Percentiles rank a stretch among this genome's conserved stretches.
phyloP scores from a whole-genome alignment of 2,329 filamentous ascomycete species.

The Xylaria sp. region DNA sequence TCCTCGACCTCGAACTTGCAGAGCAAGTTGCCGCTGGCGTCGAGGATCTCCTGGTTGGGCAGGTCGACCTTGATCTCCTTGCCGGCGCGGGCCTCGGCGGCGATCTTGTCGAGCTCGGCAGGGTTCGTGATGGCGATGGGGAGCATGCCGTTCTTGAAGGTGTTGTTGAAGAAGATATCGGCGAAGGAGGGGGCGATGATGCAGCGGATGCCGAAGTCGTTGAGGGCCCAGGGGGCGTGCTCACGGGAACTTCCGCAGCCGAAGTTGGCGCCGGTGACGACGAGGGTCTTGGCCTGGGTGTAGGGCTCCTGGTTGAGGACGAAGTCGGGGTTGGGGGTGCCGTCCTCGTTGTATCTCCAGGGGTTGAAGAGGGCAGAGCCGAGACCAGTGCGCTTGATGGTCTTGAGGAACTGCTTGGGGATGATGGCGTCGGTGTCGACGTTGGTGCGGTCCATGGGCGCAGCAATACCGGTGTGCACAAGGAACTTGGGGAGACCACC shows the following conservation, averaged over 20 bases:
- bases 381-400: constrained; percentile 94
- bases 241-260: constrained; percentile 90
- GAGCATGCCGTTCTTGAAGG: constrained; percentile 99
- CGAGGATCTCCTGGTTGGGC: constrained; percentile 74
- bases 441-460: constrained; percentile 81
- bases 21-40: constrained; percentile 66
- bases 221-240: constrained; percentile 93
- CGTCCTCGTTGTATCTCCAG: constrained; percentile 70
- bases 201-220: constrained; percentile 93
- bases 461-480: constrained; percentile 77
- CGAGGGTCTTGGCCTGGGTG: constrained; percentile 77
- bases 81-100: constrained; percentile 71
- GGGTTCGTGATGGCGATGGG: constrained; percentile 71
- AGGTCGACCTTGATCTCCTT: constrained; percentile 87
- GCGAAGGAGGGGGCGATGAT: constrained; percentile 77
- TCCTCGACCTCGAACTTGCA: constrained; percentile 81
- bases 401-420: constrained; percentile 98
- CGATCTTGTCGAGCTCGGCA: constrained; percentile 61
- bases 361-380: constrained; percentile 82
- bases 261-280: constrained; percentile 89
- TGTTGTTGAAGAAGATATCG: constrained; percentile 99
- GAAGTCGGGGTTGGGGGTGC: constrained; percentile 72
- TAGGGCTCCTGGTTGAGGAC: constrained; percentile 88
- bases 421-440: constrained; percentile 99
- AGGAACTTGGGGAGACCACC: constrained; percentile 79